Evolutionary conservation across 2,329 filamentous ascomycete genomes (phyloP).

Genomic region (Fusarium succisae): DNA sequence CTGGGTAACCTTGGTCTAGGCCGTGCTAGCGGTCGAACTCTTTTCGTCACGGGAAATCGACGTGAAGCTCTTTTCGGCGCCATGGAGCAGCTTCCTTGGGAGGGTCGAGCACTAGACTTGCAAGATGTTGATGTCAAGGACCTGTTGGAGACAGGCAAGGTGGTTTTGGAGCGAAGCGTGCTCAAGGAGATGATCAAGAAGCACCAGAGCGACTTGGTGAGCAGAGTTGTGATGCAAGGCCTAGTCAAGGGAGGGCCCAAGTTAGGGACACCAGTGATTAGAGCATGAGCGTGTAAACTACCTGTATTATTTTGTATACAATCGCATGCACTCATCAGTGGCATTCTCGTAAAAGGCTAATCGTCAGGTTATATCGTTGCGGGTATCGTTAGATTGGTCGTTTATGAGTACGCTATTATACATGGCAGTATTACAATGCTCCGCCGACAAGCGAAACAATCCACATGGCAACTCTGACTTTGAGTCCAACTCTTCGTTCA

Average conservation of each 20-base stretch:
- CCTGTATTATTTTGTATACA: constrained; percentile 45
- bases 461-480: constrained; percentile 93
- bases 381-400: constrained; percentile 22
- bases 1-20: constrained; percentile 78
- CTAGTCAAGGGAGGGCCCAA: constrained; percentile 46
- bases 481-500: constrained; percentile 85
- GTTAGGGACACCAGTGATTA: constrained; percentile 52
- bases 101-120: constrained; percentile 75
- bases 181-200: constrained; percentile 77
- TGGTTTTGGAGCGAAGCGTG: constrained; percentile 87
- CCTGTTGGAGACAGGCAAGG: constrained; percentile 81
- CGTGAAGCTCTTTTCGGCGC: constrained; percentile 73
- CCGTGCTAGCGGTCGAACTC: constrained; percentile 71
- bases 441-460: constrained; percentile 87
- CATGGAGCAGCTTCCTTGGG: constrained; percentile 69
- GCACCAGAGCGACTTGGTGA: constrained; percentile 74
- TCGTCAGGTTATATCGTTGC: neutral
- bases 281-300: constrained; percentile 40
- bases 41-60: constrained; percentile 74
- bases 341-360: neutral
- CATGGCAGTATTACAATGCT: constrained; percentile 68
- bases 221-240: constrained; percentile 57
- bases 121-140: constrained; percentile 97
- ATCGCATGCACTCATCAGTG: constrained; percentile 1
- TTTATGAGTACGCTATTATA: constrained; percentile 30